Conservation (phyloP, 129 eudicot species). For the Kitagawia praeruptora region DNA sequence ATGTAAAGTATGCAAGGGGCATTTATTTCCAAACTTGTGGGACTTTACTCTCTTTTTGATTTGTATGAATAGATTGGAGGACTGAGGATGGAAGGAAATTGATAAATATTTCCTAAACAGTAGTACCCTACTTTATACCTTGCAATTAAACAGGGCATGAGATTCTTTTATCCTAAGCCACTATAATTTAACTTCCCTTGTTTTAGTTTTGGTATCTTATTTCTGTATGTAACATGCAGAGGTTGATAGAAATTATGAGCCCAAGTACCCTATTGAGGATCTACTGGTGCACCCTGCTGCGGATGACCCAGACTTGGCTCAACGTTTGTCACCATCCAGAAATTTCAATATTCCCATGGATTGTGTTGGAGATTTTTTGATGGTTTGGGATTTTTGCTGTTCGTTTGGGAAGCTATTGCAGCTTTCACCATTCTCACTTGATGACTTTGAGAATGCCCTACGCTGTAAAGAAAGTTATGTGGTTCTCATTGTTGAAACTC, state of each 20-base stretch:
- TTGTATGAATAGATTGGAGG: background rate
- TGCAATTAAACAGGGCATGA: background rate
- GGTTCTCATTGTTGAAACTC: slow-evolving; percentile 61
- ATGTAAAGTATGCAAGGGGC: background rate
- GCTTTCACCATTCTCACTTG: slow-evolving; percentile 62
- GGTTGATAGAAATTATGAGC: slow-evolving; percentile 16
- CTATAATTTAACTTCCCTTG: background rate
- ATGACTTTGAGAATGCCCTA: slow-evolving; percentile 78
- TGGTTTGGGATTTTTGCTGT: slow-evolving; percentile 92
- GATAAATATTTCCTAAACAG: background rate
- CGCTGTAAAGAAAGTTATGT: slow-evolving; percentile 72
- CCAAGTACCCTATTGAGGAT: slow-evolving; percentile 85
- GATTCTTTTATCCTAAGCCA: background rate
- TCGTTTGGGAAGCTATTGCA: slow-evolving; percentile 60
- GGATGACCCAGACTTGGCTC: slow-evolving; percentile 55
- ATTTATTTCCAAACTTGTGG: background rate
- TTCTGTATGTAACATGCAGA: slow-evolving; percentile 29
- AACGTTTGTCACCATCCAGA: slow-evolving; percentile 59
- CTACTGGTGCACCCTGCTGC: slow-evolving; percentile 54
- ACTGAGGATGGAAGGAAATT: background rate
- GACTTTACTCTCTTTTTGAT: background rate
- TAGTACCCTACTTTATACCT: background rate
- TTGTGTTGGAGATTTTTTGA: slow-evolving; percentile 77
- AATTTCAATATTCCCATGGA: slow-evolving; percentile 71
- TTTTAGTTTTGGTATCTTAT: background rate